Evolutionary conservation across 495 filamentous ascomycete genomes (phyloP), one percentile per base, ranked within the genome.

Genomic region (Penicillium paxilli): DNA sequence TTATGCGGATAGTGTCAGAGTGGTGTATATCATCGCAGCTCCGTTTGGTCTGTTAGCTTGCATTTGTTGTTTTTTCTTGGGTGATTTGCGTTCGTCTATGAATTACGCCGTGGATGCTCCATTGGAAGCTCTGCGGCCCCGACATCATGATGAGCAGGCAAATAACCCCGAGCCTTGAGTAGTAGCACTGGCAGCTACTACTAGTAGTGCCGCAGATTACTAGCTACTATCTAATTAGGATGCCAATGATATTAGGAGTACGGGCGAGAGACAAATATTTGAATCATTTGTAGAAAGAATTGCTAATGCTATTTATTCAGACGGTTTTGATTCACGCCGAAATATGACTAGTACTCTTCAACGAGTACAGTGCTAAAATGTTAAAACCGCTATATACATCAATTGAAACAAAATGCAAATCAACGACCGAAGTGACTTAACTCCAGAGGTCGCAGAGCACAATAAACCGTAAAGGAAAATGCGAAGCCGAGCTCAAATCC

Each of bases 401-500:
- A 7, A n/a, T 16, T 50, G 55, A 6, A 37, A 22, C 47, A 44
- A 19, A 24, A 14, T 12, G 10, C 25, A 54, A 19, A 52, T 53
- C 61, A 78, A 42, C 74, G 61, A 51, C 74, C 69, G 47, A 72
- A 66, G 22, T 57, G 51, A 55, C 56, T 68, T 24, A 75, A 23
- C 47, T 78, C 74, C 23, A 76, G 32, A 16, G 67, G 68, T 19
- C 75, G 59, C 56, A 74, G 33, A 16, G 58, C 32, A 33, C 66
- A 56, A 65, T 77, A 76, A 1, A 58, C 37, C 2, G 52, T 45
- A 21, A 64, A 58, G 3, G 75, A 45, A 45, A 77, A 78, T 14
- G 65, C 62, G 59, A 78, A 74, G 5, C 60, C 89, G 23, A 92
- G 55, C 73, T 90, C 86, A 65, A 92, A 91, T 0, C 87, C 89